These are phyloP conservation scores for Aspergillus brasiliensis DNA, from an alignment of 2,329 filamentous ascomycete genomes.

Conservation along the genomic window DNA sequence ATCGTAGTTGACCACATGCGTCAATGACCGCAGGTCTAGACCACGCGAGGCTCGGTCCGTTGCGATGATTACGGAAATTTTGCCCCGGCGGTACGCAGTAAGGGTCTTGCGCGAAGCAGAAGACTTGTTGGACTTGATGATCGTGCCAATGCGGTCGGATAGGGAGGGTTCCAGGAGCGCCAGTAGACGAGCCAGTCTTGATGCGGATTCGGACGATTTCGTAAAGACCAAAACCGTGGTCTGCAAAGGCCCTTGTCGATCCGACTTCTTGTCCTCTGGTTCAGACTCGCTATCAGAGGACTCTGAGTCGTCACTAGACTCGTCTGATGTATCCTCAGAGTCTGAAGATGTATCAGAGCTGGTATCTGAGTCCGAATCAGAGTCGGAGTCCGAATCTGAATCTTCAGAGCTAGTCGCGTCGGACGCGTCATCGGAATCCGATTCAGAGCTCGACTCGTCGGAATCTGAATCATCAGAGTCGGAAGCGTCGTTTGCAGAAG, in stretches of 20 bases:
- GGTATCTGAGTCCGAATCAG: constrained; percentile 28
- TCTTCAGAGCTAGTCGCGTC: constrained; percentile 30
- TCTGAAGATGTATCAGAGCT: constrained; percentile 22
- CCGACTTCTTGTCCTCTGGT: constrained; percentile 16
- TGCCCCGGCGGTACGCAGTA: constrained; percentile 63
- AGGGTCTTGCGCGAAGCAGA: constrained; percentile 69
- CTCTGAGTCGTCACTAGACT: constrained; percentile 26
- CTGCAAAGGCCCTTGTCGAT: constrained; percentile 32
- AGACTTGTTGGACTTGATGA: constrained; percentile 78
- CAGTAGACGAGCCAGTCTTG: constrained; percentile 82
- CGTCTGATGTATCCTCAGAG: constrained; percentile 29
- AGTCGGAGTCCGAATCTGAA: constrained; percentile 29
- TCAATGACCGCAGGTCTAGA: constrained; percentile 76
- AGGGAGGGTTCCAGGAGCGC: constrained; percentile 64
- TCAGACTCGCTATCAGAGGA: constrained; percentile 20
- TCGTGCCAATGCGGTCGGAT: constrained; percentile 62
- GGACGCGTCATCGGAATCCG: constrained; percentile 32
- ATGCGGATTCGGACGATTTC: constrained; percentile 82
- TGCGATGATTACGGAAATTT: constrained; percentile 75
- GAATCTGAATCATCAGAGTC: constrained; percentile 38
- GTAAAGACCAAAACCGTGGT: constrained; percentile 76
- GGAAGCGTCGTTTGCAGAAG: constrained; percentile 14
- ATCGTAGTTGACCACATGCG: constrained; percentile 92
- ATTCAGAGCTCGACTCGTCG: constrained; percentile 38
- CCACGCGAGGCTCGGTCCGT: constrained; percentile 93